These are phyloP conservation scores for Aspergillus fumigatiaffinis DNA, from an alignment of 2,329 filamentous ascomycete species.

Conservation along the genomic window DNA sequence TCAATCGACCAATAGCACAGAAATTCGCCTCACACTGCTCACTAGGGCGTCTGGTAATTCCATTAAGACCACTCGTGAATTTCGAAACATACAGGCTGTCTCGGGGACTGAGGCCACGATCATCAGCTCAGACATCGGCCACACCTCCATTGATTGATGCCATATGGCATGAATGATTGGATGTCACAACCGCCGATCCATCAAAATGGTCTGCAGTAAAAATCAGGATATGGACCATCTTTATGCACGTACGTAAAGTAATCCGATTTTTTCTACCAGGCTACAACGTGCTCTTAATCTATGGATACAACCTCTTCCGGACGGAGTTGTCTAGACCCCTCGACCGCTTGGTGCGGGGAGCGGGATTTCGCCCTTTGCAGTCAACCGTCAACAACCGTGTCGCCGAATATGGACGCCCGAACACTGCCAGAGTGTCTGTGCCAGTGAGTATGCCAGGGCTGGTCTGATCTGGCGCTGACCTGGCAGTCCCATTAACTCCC, in stretches of 20 bases:
- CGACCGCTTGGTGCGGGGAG: conserved; percentile 2
- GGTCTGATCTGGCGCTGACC: background rate
- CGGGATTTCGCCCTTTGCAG: conserved; percentile 1
- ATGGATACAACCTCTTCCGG: conserved; percentile 2
- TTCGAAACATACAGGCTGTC: background rate
- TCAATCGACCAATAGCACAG: background rate
- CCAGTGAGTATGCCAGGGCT: background rate
- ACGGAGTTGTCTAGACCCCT: conserved; percentile 9
- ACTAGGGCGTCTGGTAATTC: background rate
- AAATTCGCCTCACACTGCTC: background rate
- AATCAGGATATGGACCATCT: conserved; percentile 7
- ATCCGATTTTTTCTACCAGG: background rate
- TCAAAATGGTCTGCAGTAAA: background rate
- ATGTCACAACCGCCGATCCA: background rate
- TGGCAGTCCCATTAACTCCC: conserved; percentile 7
- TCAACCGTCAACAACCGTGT: background rate
- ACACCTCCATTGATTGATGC: background rate
- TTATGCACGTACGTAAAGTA: conserved; percentile 12
- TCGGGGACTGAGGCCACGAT: background rate
- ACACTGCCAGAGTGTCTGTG: background rate
- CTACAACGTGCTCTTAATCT: background rate
- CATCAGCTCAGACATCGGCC: background rate
- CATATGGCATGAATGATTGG: background rate
- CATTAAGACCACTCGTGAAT: background rate
- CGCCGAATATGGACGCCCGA: conserved; percentile 10